Evolutionary conservation across 1,139 yeast species (phyloP), one percentile per base, ranked within the genome.

Genomic region (Candida sojae): DNA sequence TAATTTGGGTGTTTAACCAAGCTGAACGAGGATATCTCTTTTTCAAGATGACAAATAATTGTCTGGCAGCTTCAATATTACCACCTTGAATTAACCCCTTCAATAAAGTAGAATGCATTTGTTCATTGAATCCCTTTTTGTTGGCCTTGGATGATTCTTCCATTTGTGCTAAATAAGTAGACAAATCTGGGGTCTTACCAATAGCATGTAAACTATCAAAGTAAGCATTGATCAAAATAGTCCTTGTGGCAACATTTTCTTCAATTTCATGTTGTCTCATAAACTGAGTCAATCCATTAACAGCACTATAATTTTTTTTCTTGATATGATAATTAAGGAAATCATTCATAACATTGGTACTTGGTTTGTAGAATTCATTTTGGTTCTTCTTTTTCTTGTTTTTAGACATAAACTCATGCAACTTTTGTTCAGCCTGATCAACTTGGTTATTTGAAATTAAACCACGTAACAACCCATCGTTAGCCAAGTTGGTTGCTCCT

Each of bases 231-330:
- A 86, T 74, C 32, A 86, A 67, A 36, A 79, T 78, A n/a, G 92
- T 79, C 62, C 82, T 82, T 1, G 93, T 85, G 12, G 82, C 83
- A 44, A 82, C 74, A 60, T 84, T 89, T 29, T 86, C 88, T 33
- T 72, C 61, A 34, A 85, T 67, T n/a, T 72, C 66, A 34, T 70
- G 48, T 31, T 57, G 55, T 48, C 62, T 60, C 79, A 75, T 75
- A 58, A 64, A 75, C 38, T 64, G 55, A 43, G 73, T 54, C 41
- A 75, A 66, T 5, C 74, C 75, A 44, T 69, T 73, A 12, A 73
- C 73, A 4, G 79, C 75, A 29, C 63, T 57, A 50, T 62, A 66
- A 55, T 74, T 72, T 45, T 64, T 60, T 11, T 39, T 42, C 39
- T 64, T 64, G 30, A 70, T 63, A 52, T 75, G 70, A 52, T 61